Evolutionary conservation across 1,284 basidiomycete genomes (phyloP).

Genomic region (Ceratobasidium sp.): DNA sequence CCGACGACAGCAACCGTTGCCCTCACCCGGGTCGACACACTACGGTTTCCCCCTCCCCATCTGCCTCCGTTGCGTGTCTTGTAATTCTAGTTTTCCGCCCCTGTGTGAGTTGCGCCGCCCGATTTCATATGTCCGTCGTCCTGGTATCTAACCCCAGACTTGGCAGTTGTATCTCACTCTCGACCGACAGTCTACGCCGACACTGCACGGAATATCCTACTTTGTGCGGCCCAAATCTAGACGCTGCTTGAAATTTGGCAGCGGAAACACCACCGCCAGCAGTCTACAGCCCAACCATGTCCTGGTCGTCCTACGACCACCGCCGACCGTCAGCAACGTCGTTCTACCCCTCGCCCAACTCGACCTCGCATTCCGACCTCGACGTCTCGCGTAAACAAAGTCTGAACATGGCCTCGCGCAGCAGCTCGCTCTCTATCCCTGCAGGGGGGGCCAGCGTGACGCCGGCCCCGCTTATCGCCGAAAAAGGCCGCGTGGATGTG

Average conservation of each 20-base stretch:
- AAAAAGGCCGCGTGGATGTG: slow-evolving; percentile 5
- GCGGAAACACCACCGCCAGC: not conserved
- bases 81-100: not conserved
- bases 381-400: slow-evolving; percentile 28
- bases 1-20: not conserved
- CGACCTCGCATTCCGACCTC: slow-evolving; percentile 6
- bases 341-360: slow-evolving; percentile 25
- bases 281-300: not conserved
- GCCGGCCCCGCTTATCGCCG: not conserved
- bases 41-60: not conserved
- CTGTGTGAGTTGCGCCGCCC: not conserved
- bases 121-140: not conserved
- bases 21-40: not conserved
- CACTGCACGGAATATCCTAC: not conserved
- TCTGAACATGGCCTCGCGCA: slow-evolving; percentile 7
- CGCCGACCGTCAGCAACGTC: slow-evolving; percentile 12
- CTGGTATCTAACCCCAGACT: not conserved
- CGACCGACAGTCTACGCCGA: not conserved
- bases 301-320: not conserved
- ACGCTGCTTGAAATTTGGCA: not conserved
- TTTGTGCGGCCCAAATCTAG: not conserved
- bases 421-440: slow-evolving; percentile 5
- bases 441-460: not conserved
- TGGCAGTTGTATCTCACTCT: not conserved
- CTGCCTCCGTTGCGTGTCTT: not conserved